These are phyloP conservation scores for Actinomortierella wolfii DNA, from an alignment of 371 early-diverging fungal species.

Conservation along the genomic window DNA sequence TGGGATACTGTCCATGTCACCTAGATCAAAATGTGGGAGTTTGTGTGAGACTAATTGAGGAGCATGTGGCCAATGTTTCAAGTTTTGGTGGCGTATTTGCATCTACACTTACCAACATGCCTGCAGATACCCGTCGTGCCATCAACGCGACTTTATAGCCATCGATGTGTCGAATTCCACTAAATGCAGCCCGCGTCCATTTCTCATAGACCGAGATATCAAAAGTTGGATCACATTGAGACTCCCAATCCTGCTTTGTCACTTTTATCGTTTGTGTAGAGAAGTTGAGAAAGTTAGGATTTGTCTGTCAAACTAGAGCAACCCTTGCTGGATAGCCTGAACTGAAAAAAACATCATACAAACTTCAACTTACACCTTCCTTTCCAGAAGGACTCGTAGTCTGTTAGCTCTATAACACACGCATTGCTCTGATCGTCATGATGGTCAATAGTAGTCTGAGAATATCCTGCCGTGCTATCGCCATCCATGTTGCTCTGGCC, in stretches of 20 bases:
- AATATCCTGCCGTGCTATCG: constrained; percentile 12
- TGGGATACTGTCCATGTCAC: no score
- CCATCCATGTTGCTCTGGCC: not conserved
- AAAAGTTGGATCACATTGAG: constrained; percentile 14
- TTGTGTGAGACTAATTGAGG: not conserved
- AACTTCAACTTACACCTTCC: constrained; percentile 16
- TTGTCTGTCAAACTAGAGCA: not conserved
- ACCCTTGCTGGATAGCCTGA: not conserved
- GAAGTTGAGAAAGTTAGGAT: not conserved
- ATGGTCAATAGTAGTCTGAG: no score
- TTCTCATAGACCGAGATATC: constrained; percentile 20
- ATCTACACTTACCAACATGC: constrained; percentile 9
- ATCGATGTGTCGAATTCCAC: constrained; percentile 12
- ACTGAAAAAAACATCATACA: not conserved
- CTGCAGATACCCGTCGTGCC: constrained; percentile 10
- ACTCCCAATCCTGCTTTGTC: constrained; percentile 27
- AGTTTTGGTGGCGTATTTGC: not conserved
- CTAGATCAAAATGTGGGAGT: not conserved
- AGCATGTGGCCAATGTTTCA: not conserved
- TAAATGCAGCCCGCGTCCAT: constrained; percentile 27
- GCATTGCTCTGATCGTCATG: no score
- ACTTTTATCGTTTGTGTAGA: constrained; percentile 5
- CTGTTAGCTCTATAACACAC: constrained; percentile 26
- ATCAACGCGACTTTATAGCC: constrained; percentile 17
- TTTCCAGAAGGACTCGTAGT: constrained; percentile 34